Evolutionary conservation across 169 alveolate species (phyloP).

Genomic region (Babesia divergens): DNA sequence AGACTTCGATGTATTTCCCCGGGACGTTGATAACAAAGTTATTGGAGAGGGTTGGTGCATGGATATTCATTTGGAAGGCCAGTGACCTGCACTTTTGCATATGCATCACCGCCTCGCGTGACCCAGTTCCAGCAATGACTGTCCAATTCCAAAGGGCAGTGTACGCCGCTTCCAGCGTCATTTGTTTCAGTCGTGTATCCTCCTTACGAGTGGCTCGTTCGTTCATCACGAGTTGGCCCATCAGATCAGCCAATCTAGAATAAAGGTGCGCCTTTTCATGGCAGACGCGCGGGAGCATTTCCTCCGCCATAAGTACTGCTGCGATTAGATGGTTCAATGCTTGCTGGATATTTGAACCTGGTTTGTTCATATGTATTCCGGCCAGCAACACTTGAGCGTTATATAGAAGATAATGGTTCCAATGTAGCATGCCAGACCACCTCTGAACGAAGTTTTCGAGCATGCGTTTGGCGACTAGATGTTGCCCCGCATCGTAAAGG

Average conservation of each 20-base stretch:
- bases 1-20: slow-evolving; percentile 51
- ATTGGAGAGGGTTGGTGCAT: slow-evolving; percentile 64
- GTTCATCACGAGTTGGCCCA: slow-evolving; percentile 56
- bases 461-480: slow-evolving; percentile 65
- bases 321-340: slow-evolving; percentile 70
- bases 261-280: slow-evolving; percentile 82
- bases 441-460: slow-evolving; percentile 66
- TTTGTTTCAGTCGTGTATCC: slow-evolving; percentile 15
- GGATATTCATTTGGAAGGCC: slow-evolving; percentile 66
- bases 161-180: slow-evolving; percentile 68
- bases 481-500: slow-evolving; percentile 68
- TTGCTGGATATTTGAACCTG: slow-evolving; percentile 67
- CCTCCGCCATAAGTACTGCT: slow-evolving; percentile 80
- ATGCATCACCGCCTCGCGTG: slow-evolving; percentile 59
- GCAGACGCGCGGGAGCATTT: slow-evolving; percentile 79
- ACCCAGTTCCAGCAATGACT: slow-evolving; percentile 67
- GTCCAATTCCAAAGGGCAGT: slow-evolving; percentile 75
- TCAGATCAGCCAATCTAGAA: slow-evolving; percentile 75
- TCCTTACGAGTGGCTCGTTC: slow-evolving; percentile 50
- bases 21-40: slow-evolving; percentile 55
- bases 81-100: slow-evolving; percentile 67
- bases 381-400: slow-evolving; percentile 80
- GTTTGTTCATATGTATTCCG: slow-evolving; percentile 74
- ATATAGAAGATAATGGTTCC: slow-evolving; percentile 80
- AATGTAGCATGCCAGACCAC: slow-evolving; percentile 78